Evolutionary conservation across 116 monocot genomes (phyloP), one percentile per base, ranked within the genome.

Genomic region (Trichopus zeylanicus): DNA sequence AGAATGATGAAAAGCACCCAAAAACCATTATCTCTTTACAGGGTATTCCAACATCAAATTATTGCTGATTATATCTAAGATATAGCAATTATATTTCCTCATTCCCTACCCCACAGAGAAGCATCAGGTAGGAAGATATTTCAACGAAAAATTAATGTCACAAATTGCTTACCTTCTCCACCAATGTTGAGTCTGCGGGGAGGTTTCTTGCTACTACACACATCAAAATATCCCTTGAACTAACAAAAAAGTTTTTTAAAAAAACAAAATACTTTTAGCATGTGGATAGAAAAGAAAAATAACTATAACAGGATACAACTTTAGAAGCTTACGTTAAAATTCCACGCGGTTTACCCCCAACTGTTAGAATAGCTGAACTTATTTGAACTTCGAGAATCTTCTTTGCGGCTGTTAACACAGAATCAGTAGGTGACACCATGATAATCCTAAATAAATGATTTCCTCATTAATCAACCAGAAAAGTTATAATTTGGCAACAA

Each of bases 181-280:
- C 80, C 42, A 70, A 60, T 23, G 98, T 98, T 46, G 82, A 79
- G 19, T 87, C 73, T 21, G 91, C 71, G 55, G 85, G 33, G 71
- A 98, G 87, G 74, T 91, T 91, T 61, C 82, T 81, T 51, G 80
- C 70, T 48, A 91, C 65, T 42, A 98, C 80, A 9, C 91, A 81
- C 91, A 91, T 91, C 72, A 98, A 76, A 67, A 98, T 88, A 57
- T 98, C 98, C 47, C 62, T 88, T 53, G 98, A 82, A 57, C 98
- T 98, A 67, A 21, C 34, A 23, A 4, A 21, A 61, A 53, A 29
- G 16, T 5, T n/a, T n/a, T n/a, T n/a, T 53, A 67, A 47, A 29
- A 57, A 32, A 56, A 62, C 24, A 55, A 48, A 9, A 23, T 25
- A 29, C 15, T 7, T 34, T n/a, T 26, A 12, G 7, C 1, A 19